These are phyloP conservation scores for Penicillium cataractarum DNA, from an alignment of 495 filamentous ascomycete species.

Conservation along the genomic window DNA sequence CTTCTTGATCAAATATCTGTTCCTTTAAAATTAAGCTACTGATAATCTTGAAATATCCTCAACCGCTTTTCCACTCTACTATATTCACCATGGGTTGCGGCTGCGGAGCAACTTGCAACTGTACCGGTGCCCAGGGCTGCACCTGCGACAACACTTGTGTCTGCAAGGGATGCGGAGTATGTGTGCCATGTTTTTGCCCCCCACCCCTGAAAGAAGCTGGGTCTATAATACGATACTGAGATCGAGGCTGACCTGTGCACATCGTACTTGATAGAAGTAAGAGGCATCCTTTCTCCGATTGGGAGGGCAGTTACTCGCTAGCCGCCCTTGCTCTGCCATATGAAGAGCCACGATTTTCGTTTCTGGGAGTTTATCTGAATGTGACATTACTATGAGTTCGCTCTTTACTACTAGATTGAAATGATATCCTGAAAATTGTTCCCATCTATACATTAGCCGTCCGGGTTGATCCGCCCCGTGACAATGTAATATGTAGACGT, in stretches of 20 bases:
- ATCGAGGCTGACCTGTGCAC: constrained; percentile 1
- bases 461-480: neutral
- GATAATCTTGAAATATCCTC: too few species aligned
- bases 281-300: neutral
- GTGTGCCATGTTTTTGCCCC: constrained; percentile 21
- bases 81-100: constrained; percentile 40
- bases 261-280: neutral
- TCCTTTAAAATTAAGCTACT: too few species aligned
- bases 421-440: neutral
- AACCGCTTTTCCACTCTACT: neutral
- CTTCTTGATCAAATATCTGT: too few species aligned
- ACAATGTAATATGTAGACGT: constrained; percentile 12
- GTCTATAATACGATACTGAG: neutral
- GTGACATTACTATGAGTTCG: neutral
- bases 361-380: neutral
- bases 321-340: neutral
- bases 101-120: constrained; percentile 45
- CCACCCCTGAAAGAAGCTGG: neutral
- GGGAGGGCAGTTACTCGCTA: neutral
- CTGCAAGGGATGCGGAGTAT: constrained; percentile 54
- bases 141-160: constrained; percentile 43
- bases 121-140: constrained; percentile 42
- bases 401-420: neutral
- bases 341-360: neutral
- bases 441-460: neutral